Evolutionary conservation across 2,329 filamentous ascomycete genomes (phyloP), one percentile per base, ranked within the genome.

Genomic region (Trichophyton equinum): DNA sequence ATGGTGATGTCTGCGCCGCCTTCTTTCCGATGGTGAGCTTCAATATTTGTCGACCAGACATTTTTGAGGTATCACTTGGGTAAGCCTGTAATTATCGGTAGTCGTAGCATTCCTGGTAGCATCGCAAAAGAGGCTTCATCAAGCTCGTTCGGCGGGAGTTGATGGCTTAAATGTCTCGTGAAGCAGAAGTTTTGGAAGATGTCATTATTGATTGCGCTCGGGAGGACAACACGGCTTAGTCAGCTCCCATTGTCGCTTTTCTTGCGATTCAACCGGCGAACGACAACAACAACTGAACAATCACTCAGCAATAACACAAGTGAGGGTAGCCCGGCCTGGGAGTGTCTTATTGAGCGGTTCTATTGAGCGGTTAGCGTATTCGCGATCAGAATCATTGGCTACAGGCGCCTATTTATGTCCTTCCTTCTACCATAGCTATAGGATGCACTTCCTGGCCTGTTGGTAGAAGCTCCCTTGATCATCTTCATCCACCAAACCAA

Each of bases 21-120:
- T 72, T 71, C 64, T 76, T 76, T 62, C 70, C 69, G 58, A 76
- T 71, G 38, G 72, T 76, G 61, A 77, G 71, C 64, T 77, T 77
- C 20, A 77, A 65, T n/a, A 70, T 67, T 9, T 71, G 72, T 47
- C 71, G 68, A 27, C 70, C 71, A 40, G 73, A 73, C 73, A 76
- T 75, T 60, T 60, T 66, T 67, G 60, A 30, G 49, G 22, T 30
- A 33, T 53, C 49, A 33, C 22, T 30, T 30, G 25, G 57, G 58
- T n/a, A 42, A 18, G 33, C 22, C 6, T 15, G 13, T 8, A 8
- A 22, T 20, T 30, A n/a, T 15, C 18, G 38, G 7, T 8, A 22
- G n/a, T 25, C 30, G 1, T 44, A 44, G n/a, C 40, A 44, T 44
- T n/a, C 40, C 40, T 44, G 40, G n/a, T n/a, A n/a, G 40, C 15